Evolutionary conservation across 768 basidiomycete genomes (phyloP).

Genomic region (Boletus edulis): DNA sequence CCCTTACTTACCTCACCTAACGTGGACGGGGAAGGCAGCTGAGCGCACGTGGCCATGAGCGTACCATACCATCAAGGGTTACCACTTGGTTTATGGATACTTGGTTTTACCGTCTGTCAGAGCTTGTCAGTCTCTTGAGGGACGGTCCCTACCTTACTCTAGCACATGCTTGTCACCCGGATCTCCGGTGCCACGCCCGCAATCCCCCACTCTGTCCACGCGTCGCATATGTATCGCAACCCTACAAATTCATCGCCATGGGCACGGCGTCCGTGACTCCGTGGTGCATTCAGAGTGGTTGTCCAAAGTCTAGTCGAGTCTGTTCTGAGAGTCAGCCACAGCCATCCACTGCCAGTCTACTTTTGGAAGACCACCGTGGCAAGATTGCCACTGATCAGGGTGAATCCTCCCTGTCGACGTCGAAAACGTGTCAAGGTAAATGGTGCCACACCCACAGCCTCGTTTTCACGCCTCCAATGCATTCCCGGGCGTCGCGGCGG

Average conservation of each 20-base stretch:
- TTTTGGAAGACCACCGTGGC: constrained; percentile 4
- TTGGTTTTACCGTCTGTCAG: neutral
- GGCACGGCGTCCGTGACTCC: constrained; percentile 16
- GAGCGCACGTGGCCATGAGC: constrained; percentile 6
- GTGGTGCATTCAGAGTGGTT: constrained; percentile 4
- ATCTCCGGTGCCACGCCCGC: constrained; percentile 2
- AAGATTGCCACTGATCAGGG: constrained; percentile 26
- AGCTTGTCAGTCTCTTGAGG: constrained; percentile 2
- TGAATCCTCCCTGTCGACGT: constrained; percentile 16
- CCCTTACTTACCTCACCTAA: constrained; percentile 3
- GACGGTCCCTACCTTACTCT: constrained; percentile 3
- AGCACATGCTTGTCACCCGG: constrained; percentile 9
- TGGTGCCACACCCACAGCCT: constrained; percentile 9
- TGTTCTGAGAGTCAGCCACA: neutral
- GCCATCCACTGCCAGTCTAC: neutral
- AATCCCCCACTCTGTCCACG: constrained; percentile 3
- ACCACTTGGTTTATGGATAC: neutral
- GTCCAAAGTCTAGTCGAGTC: neutral
- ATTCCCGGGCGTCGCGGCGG: constrained; percentile 7
- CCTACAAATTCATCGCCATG: constrained; percentile 24
- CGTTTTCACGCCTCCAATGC: neutral
- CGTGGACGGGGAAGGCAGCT: neutral
- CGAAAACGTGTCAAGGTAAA: constrained; percentile 25
- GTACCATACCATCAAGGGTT: neutral
- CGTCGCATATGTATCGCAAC: constrained; percentile 5